Percentiles rank a stretch among this genome's conserved stretches.
phyloP scores from a whole-genome alignment of 2,329 filamentous ascomycete species.

The Sphaerulina musiva region DNA sequence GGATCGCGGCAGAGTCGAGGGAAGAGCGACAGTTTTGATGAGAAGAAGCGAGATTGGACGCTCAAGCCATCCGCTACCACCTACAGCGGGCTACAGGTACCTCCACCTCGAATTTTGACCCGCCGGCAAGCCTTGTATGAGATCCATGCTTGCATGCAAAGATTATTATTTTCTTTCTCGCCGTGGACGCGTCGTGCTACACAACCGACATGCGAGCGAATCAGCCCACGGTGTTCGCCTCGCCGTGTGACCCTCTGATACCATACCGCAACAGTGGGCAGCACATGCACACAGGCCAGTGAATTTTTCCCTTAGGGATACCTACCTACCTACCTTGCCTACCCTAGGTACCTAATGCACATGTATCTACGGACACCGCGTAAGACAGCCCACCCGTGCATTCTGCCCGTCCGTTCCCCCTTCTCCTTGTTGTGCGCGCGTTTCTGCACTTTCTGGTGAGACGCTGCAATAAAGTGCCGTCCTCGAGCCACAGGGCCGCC shows the following conservation, averaged over 20 bases:
- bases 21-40: not conserved
- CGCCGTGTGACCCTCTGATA: not conserved
- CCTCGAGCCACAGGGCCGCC: not conserved
- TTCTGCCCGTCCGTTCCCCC: too few species aligned
- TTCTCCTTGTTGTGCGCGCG: not conserved
- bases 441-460: not conserved
- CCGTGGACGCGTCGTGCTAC: not conserved
- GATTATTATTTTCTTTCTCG: not conserved
- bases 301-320: too few species aligned
- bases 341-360: too few species aligned
- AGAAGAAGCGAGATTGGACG: not conserved
- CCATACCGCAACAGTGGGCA: too few species aligned
- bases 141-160: not conserved
- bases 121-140: not conserved
- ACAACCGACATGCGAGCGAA: not conserved
- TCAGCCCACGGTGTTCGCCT: not conserved
- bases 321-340: too few species aligned
- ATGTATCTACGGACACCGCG: not conserved
- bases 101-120: not conserved
- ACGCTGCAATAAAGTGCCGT: not conserved
- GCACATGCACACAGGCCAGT: too few species aligned
- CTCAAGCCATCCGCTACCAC: not conserved
- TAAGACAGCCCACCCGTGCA: not conserved
- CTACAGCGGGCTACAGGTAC: not conserved
- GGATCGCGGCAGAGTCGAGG: not conserved